A percentile compares a stretch with the other conserved stretches of the same genome.
phyloP scores from a whole-genome alignment of 768 basidiomycete genomes.

The Kwoniella heveanensis region DNA sequence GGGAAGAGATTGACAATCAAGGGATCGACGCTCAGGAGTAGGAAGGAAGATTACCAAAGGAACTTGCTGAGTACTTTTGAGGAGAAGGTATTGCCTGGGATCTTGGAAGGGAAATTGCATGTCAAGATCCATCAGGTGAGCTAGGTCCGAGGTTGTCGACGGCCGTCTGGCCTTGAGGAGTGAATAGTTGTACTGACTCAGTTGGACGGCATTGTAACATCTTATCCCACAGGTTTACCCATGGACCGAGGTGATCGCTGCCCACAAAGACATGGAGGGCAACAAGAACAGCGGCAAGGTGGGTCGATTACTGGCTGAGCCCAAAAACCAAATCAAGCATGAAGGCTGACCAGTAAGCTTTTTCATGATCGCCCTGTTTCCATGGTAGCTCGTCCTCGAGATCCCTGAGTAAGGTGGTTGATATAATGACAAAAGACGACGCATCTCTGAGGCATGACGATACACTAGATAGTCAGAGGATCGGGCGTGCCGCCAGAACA shows the following conservation, averaged over 20 bases:
- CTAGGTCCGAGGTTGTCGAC: too few relatives aligned
- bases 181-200: too few relatives aligned
- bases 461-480: too few relatives aligned
- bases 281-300: constrained; percentile 65
- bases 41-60: constrained; percentile 73
- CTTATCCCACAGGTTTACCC: constrained; percentile 81
- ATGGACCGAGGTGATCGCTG: constrained; percentile 76
- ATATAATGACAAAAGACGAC: too few relatives aligned
- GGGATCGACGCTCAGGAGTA: constrained; percentile 81
- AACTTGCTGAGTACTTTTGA: constrained; percentile 67
- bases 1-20: constrained; percentile 84
- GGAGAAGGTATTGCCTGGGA: constrained; percentile 62
- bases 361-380: too few relatives aligned
- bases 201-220: too few relatives aligned
- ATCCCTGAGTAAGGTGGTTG: constrained; percentile 2
- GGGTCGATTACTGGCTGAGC: constrained; percentile 8
- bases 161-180: too few relatives aligned
- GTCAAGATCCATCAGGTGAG: constrained; percentile 76
- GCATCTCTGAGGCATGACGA: too few relatives aligned
- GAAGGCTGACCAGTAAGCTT: too few relatives aligned
- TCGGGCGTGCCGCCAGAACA: too few relatives aligned
- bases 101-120: constrained; percentile 68
- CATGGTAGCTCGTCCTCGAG: constrained; percentile 1
- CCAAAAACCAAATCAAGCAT: too few relatives aligned
- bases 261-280: constrained; percentile 80